Percentiles rank a stretch among this genome's conserved stretches.
phyloP scores from a whole-genome alignment of 768 basidiomycete genomes.

The Pleurotus platypus region DNA sequence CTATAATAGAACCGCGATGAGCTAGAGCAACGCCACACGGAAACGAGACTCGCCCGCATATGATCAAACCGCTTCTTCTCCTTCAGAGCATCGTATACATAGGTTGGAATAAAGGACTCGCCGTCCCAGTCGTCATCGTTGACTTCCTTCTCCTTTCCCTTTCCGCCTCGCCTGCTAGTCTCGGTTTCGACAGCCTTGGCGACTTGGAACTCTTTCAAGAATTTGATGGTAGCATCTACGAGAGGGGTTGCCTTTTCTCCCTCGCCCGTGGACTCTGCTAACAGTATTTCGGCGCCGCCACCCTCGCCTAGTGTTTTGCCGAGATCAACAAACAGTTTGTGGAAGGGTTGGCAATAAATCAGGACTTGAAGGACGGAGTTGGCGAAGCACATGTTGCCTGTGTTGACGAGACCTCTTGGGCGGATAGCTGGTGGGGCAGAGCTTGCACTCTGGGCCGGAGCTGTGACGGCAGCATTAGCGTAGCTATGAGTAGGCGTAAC shows the following conservation, averaged over 20 bases:
- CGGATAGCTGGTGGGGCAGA: constrained; percentile 33
- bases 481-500: constrained; percentile 11
- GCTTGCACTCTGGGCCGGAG: constrained; percentile 9
- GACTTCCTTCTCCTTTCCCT: constrained; percentile 33
- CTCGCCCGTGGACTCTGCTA: constrained; percentile 23
- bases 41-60: constrained; percentile 67
- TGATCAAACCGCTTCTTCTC: constrained; percentile 90
- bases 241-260: constrained; percentile 42
- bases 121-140: constrained; percentile 43
- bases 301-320: constrained; percentile 40
- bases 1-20: constrained; percentile 27
- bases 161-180: constrained; percentile 23
- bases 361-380: constrained; percentile 92
- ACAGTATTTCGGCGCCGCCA: constrained; percentile 23
- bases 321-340: constrained; percentile 70
- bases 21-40: constrained; percentile 6
- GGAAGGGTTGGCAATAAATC: constrained; percentile 87
- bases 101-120: constrained; percentile 80
- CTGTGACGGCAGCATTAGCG: constrained; percentile 15
- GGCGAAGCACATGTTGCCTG: constrained; percentile 97
- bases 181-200: constrained; percentile 24
- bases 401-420: constrained; percentile 86
- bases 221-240: constrained; percentile 65
- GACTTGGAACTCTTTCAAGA: constrained; percentile 69
- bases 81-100: constrained; percentile 90